These are phyloP conservation scores for Phytophthora tentaculata DNA, from an alignment of 352 stramenopile species.

Conservation along the genomic window DNA sequence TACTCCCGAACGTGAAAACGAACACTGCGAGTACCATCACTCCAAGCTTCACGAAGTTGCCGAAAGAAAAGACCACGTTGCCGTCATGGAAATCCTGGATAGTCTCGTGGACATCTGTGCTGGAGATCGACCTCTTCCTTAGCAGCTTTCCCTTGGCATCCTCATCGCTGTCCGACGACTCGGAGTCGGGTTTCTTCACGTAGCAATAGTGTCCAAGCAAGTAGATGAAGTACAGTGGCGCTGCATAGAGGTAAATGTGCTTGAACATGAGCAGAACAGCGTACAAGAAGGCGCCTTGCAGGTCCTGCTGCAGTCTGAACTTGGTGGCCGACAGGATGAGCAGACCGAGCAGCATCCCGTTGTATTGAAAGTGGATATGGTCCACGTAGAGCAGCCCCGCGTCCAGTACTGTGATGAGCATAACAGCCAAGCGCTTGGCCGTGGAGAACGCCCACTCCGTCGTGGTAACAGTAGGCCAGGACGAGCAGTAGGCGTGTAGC, in stretches of 20 bases:
- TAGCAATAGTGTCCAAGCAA: constrained; percentile 94
- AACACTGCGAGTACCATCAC: constrained; percentile 88
- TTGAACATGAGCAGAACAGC: constrained; percentile 96
- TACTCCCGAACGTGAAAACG: constrained; percentile 77
- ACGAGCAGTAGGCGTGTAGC: constrained; percentile 76
- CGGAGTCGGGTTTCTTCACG: constrained; percentile 35
- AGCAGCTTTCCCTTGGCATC: constrained; percentile 25
- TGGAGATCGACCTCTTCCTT: constrained; percentile 74
- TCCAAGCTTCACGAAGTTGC: constrained; percentile 84
- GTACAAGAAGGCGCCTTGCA: constrained; percentile 92
- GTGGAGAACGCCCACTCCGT: constrained; percentile 67
- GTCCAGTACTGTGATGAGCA: constrained; percentile 93
- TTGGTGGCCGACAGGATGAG: constrained; percentile 92
- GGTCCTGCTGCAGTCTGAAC: constrained; percentile 77
- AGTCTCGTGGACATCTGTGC: constrained; percentile 70
- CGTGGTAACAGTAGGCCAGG: constrained; percentile 82
- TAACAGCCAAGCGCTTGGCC: constrained; percentile 68
- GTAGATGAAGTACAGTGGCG: constrained; percentile 97
- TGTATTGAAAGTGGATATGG: constrained; percentile 99
- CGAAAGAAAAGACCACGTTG: constrained; percentile 60
- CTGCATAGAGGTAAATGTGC: constrained; percentile 97
- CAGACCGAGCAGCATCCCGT: constrained; percentile 96
- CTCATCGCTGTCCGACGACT: constrained; percentile 26
- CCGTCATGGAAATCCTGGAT: constrained; percentile 70
- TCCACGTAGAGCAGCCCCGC: constrained; percentile 96